Evolutionary conservation across 2,329 filamentous ascomycete genomes (phyloP).

Genomic region (Penicillium sp.): DNA sequence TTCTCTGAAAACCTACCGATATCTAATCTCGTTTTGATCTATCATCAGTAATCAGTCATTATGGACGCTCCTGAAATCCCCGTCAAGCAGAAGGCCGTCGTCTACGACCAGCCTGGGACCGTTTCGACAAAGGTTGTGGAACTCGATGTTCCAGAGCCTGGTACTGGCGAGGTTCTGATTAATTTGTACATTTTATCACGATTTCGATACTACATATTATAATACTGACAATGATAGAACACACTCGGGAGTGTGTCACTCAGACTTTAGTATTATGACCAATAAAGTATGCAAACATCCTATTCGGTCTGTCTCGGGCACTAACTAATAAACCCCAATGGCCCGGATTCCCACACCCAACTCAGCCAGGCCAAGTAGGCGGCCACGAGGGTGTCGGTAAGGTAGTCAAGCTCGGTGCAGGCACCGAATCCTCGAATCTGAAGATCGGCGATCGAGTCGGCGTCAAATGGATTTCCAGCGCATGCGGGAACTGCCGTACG

Average conservation of each 20-base stretch:
- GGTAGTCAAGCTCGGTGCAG: conserved; percentile 63
- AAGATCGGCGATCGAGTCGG: conserved; percentile 66
- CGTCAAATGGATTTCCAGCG: conserved; percentile 63
- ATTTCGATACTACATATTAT: neutral
- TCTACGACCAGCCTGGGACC: conserved; percentile 65
- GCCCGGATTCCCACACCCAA: conserved; percentile 57
- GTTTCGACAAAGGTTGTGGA: conserved; percentile 64
- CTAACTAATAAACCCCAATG: conserved; percentile 41
- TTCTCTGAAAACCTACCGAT: neutral
- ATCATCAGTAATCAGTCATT: conserved; percentile 7
- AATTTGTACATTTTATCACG: conserved; percentile 50
- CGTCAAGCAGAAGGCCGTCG: conserved; percentile 60
- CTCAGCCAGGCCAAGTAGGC: conserved; percentile 61
- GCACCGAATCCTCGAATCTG: conserved; percentile 54
- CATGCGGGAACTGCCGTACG: conserved; percentile 54
- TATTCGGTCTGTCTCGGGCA: neutral
- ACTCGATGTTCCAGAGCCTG: conserved; percentile 64
- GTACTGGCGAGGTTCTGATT: conserved; percentile 60
- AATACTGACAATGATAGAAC: conserved; percentile 40
- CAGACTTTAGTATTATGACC: conserved; percentile 57
- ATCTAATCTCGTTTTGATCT: neutral
- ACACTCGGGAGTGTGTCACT: conserved; percentile 65
- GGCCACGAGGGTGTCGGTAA: conserved; percentile 68
- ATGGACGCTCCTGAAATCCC: conserved; percentile 48
- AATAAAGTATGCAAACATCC: conserved; percentile 33